Conservation (phyloP, 352 stramenopile genomes). For the Globisporangium echinulatum region DNA sequence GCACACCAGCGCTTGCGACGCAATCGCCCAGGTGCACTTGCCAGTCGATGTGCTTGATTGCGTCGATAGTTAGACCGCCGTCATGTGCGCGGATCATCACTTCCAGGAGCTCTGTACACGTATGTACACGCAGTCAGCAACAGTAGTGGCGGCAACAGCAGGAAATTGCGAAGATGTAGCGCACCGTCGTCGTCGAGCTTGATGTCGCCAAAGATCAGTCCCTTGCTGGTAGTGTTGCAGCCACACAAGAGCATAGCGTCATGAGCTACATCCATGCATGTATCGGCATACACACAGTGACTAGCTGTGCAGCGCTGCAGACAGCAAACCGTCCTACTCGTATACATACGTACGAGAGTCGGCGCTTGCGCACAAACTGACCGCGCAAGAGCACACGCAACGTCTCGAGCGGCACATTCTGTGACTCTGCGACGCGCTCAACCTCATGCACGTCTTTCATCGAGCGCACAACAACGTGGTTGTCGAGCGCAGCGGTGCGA, state of each 20-base stretch:
- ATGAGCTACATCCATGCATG: constrained; percentile 3
- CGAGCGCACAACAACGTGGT: constrained; percentile 4
- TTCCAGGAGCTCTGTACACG: constrained; percentile 54
- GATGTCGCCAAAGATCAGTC: constrained; percentile 78
- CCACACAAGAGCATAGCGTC: background rate
- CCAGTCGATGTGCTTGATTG: constrained; percentile 75
- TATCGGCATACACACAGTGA: background rate
- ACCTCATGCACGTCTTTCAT: constrained; percentile 7
- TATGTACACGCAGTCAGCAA: background rate
- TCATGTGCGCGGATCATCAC: constrained; percentile 74
- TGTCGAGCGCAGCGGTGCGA: background rate
- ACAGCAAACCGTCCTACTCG: too few relatives aligned
- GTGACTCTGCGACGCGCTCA: background rate
- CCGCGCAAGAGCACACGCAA: constrained; percentile 40
- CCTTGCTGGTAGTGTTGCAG: constrained; percentile 39
- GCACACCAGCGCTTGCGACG: constrained; percentile 32
- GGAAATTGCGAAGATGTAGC: constrained; percentile 13
- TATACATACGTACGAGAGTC: constrained; percentile 58
- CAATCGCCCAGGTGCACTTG: constrained; percentile 68
- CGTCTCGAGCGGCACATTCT: background rate
- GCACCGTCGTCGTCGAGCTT: constrained; percentile 54
- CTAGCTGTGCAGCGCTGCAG: background rate
- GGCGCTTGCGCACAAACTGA: constrained; percentile 71
- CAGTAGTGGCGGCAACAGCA: background rate
- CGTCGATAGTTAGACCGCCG: constrained; percentile 44